Conservation (phyloP, 305 asterid species). For the Solanum hybrid region DNA sequence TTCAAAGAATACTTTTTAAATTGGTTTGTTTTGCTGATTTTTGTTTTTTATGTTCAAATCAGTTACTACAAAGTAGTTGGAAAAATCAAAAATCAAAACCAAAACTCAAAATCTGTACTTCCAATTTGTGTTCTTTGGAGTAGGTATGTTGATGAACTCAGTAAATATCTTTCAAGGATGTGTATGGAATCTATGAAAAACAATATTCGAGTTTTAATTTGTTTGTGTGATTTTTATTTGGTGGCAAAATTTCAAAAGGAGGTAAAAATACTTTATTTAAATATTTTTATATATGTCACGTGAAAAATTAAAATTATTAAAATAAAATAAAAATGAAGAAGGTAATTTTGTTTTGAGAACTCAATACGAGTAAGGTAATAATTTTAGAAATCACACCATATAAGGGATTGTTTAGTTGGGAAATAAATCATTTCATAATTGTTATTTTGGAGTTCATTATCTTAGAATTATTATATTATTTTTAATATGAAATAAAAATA, state of each 20-base stretch:
- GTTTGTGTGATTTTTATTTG: too few species aligned
- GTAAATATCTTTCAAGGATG: not conserved
- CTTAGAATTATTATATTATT: too few species aligned
- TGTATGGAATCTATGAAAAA: not conserved
- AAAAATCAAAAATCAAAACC: not conserved
- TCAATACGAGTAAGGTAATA: not conserved
- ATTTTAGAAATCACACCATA: not conserved
- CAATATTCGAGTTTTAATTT: too few species aligned
- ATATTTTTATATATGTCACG: too few species aligned
- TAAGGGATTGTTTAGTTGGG: not conserved
- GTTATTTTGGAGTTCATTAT: too few species aligned
- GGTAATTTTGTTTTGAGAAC: too few species aligned
- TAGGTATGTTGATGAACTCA: not conserved
- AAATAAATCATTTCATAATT: too few species aligned
- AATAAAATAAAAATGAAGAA: not conserved
- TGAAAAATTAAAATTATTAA: too few species aligned
- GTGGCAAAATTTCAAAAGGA: too few species aligned
- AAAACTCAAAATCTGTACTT: not conserved
- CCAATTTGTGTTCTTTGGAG: not conserved
- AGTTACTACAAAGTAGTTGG: not conserved
- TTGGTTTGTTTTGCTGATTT: too few species aligned
- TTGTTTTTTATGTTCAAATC: not conserved
- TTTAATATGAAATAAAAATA: too few species aligned
- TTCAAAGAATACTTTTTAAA: not conserved
- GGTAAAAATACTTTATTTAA: too few species aligned